These are phyloP conservation scores for Pilobolus umbonatus DNA, from an alignment of 192 early-diverging fungal genomes.

Conservation along the genomic window DNA sequence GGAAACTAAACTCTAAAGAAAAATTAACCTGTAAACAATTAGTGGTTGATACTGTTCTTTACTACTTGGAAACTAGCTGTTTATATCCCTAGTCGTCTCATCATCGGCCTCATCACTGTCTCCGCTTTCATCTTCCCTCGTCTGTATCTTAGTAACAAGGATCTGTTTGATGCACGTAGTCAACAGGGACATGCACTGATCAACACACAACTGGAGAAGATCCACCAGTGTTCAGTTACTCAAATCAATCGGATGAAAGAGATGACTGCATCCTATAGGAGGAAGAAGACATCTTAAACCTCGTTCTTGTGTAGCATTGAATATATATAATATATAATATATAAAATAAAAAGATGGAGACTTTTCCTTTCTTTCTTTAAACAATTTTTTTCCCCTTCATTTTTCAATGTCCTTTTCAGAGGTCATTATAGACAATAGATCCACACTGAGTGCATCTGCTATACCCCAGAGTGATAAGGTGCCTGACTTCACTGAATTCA, in stretches of 20 bases:
- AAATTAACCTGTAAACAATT: no score
- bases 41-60: constrained; percentile 15
- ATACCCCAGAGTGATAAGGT: neutral
- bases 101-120: constrained; percentile 3
- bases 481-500: constrained; percentile 25
- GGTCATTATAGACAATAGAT: constrained; percentile 10
- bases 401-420: constrained; percentile 11
- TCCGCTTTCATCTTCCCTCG: constrained; percentile 18
- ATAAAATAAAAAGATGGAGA: constrained; percentile 5
- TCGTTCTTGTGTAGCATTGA: constrained; percentile 8
- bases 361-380: constrained; percentile 1
- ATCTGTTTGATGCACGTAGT: constrained; percentile 17
- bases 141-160: constrained; percentile 20
- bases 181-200: constrained; percentile 10
- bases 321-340: neutral
- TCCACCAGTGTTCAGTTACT: neutral
- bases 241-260: neutral
- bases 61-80: constrained; percentile 10
- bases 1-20: no score
- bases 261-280: neutral
- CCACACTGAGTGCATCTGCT: constrained; percentile 2
- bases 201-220: neutral
- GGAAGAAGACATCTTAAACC: neutral
- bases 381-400: neutral
- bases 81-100: neutral